Conservation (phyloP, 2,329 filamentous ascomycete genomes). For the Coniochaeta pulveracea region DNA sequence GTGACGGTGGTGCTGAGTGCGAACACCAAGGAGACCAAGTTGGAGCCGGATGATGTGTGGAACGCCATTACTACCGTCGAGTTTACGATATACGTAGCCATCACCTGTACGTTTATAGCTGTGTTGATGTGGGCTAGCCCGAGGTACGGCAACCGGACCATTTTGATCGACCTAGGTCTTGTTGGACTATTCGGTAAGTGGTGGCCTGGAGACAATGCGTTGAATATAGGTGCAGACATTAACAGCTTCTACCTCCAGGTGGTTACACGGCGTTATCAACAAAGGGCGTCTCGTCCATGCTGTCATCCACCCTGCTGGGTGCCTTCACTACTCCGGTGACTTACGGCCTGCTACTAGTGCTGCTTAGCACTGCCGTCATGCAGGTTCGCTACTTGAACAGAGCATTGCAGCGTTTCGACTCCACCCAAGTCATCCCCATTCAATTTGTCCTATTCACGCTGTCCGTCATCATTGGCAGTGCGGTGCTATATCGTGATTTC, state of each 20-base stretch:
- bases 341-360: constrained; percentile 69
- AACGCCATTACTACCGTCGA: constrained; percentile 75
- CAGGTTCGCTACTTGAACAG: constrained; percentile 95
- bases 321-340: constrained; percentile 87
- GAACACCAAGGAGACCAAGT: constrained; percentile 76
- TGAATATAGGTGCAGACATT: too few relatives aligned
- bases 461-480: constrained; percentile 89
- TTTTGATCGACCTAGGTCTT: constrained; percentile 84
- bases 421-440: constrained; percentile 93
- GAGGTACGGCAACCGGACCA: constrained; percentile 72
- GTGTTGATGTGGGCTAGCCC: constrained; percentile 73
- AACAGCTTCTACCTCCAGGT: too few relatives aligned
- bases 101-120: constrained; percentile 64
- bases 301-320: constrained; percentile 82
- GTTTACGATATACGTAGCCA: constrained; percentile 80
- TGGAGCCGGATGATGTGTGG: constrained; percentile 86
- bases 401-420: constrained; percentile 81
- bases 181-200: constrained; percentile 81
- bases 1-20: constrained; percentile 90
- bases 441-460: constrained; percentile 97
- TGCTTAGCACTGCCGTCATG: constrained; percentile 80
- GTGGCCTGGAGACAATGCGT: too few relatives aligned
- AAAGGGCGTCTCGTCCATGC: constrained; percentile 89
- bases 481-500: constrained; percentile 89
- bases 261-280: constrained; percentile 96